phyloP scores from a whole-genome alignment of 2,329 filamentous ascomycete species.

The Amesomyces nigricolor region DNA sequence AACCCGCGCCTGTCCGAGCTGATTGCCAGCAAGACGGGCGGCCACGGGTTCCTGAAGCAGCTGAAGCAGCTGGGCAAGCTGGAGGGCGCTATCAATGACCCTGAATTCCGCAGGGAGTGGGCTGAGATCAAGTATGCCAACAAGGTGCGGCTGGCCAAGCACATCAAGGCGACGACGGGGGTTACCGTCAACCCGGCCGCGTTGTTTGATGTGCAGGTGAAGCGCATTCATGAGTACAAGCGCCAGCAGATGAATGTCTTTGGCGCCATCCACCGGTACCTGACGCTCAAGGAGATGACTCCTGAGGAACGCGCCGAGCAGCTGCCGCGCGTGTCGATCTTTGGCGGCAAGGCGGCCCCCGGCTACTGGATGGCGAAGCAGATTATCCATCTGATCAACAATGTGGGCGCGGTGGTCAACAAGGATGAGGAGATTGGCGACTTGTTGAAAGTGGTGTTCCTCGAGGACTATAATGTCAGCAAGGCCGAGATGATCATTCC shows the following conservation, averaged over 20 bases:
- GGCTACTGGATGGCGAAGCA: conserved; percentile 99
- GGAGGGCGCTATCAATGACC: conserved; percentile 77
- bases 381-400: conserved; percentile 94
- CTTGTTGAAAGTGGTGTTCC: conserved; percentile 91
- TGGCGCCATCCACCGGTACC: conserved; percentile 90
- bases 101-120: conserved; percentile 90
- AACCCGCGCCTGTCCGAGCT: conserved; percentile 88
- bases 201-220: conserved; percentile 95
- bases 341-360: conserved; percentile 94
- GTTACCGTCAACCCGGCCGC: conserved; percentile 80
- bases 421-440: conserved; percentile 88
- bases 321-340: conserved; percentile 85
- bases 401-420: conserved; percentile 84
- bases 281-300: conserved; percentile 79
- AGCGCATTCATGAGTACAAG: conserved; percentile 99
- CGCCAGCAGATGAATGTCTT: conserved; percentile 99
- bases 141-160: conserved; percentile 85
- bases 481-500: conserved; percentile 97
- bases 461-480: conserved; percentile 98
- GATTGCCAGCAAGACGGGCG: conserved; percentile 83
- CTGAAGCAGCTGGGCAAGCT: conserved; percentile 80
- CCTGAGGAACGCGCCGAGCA: conserved; percentile 81
- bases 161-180: conserved; percentile 77
- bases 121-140: conserved; percentile 94
- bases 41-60: conserved; percentile 82